Evolutionary conservation across 345 rosid species (phyloP).

Genomic region (Ricinus communis): DNA sequence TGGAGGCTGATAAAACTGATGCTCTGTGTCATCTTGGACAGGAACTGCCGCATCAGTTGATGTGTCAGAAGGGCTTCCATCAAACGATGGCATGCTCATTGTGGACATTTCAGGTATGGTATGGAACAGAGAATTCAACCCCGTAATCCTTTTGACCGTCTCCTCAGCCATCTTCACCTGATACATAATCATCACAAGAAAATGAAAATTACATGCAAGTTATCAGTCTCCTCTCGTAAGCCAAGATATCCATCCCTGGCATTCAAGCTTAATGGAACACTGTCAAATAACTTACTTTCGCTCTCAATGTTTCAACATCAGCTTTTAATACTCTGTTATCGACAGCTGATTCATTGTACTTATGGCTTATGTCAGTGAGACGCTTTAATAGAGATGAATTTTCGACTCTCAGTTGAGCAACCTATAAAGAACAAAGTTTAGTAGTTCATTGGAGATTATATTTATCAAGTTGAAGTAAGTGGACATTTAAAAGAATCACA

Average conservation of each 20-base stretch:
- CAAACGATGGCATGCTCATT: slow-evolving; percentile 40
- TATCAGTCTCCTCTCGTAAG: not conserved
- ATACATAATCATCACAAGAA: slow-evolving; percentile 2
- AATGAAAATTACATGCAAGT: not conserved
- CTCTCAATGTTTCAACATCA: slow-evolving; percentile 30
- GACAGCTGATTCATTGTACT: slow-evolving; percentile 33
- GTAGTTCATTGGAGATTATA: not conserved
- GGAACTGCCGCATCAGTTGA: slow-evolving; percentile 58
- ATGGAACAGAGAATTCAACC: slow-evolving; percentile 32
- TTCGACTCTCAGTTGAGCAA: slow-evolving; percentile 29
- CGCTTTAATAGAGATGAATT: slow-evolving; percentile 30
- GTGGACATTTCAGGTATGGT: slow-evolving; percentile 47
- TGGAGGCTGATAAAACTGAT: slow-evolving; percentile 35
- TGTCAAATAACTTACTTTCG: slow-evolving; percentile 19
- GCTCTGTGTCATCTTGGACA: slow-evolving; percentile 44
- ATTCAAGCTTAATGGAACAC: not conserved
- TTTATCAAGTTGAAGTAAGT: slow-evolving; percentile 8
- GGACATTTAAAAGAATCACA: slow-evolving; percentile 4
- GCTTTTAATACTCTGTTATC: slow-evolving; percentile 37
- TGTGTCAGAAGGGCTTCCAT: slow-evolving; percentile 50
- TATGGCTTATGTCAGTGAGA: slow-evolving; percentile 25
- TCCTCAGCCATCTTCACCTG: slow-evolving; percentile 40
- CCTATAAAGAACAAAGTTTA: slow-evolving; percentile 14
- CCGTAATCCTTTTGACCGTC: slow-evolving; percentile 30
- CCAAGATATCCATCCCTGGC: not conserved